Base-by-base conservation (phyloP, 768 basidiomycete genomes). In the Hemileccinum impolitum region DNA sequence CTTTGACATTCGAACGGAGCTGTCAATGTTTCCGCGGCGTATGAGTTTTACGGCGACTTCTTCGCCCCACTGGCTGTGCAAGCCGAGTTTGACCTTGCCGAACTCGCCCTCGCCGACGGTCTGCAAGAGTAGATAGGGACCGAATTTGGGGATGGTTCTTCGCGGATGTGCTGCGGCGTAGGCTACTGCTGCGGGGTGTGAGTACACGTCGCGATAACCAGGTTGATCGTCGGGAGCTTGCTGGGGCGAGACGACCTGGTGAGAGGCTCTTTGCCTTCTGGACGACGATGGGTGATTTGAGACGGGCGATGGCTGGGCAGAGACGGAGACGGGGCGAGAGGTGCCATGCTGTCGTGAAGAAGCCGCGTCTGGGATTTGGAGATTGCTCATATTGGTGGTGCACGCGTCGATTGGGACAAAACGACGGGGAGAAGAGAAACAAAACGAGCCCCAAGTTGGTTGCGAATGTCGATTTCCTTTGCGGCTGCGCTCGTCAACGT, bases 1-100 rank as follows among this genome's bases (percentile, higher is more conserved):
- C 71, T 99, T 98, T 51, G 85, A 88, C 79, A 95, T 88, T 39
- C 94, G 80, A 6, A 90, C 81, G 13, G 80, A 73, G 48, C 80
- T 87, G 59, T 97, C 94, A 48, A 98, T 83, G 63, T 90, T 97
- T 28, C 93, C 93, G 47, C 94, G 75, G 46, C 94, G 79, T 60
- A 98, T 98, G 50, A 99, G 76, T 74, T 99, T 99, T 61, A 97
- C 94, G 12, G 95, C 95, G n/a, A 95, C 94, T 65, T 97, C 95
- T 68, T 96, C 94, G 26, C 92, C 94, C 84, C 89, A 96, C 56
- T 89, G 84, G 57, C 76, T 78, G 61, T 98, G 95, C 45, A 98
- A 75, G 6, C 95, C 95, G n/a, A 98, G 82, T 67, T 97, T 98
- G 72, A 98, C 94, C 68, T 98, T 98, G 39, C 94, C 94, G 63